Conservation (phyloP, 345 rosid species). For the Nasturtium officinale region DNA sequence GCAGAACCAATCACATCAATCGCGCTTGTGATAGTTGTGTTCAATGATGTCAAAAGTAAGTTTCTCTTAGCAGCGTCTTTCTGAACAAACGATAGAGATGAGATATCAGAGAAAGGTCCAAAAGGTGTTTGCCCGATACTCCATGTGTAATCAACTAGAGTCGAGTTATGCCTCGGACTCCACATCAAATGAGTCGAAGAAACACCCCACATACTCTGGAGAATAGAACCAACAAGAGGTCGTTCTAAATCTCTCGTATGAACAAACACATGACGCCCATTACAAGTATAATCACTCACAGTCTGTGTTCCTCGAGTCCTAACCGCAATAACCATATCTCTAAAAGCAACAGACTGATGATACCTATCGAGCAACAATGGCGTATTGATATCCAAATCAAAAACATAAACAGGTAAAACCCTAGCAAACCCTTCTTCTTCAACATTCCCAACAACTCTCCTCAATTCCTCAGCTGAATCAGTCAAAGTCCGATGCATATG, state of each 20-base stretch:
- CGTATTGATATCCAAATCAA: slow-evolving; percentile 74
- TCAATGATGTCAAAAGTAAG: slow-evolving; percentile 70
- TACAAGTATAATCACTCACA: slow-evolving; percentile 93
- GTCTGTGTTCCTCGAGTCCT: slow-evolving; percentile 83
- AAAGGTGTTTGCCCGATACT: slow-evolving; percentile 97
- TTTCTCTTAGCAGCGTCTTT: slow-evolving; percentile 93
- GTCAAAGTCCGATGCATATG: slow-evolving; percentile 78
- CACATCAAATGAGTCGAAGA: slow-evolving; percentile 87
- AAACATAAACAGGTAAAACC: slow-evolving; percentile 91
- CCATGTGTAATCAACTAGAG: slow-evolving; percentile 95
- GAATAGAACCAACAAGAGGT: slow-evolving; percentile 84
- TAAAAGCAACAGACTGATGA: slow-evolving; percentile 89
- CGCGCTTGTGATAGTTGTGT: slow-evolving; percentile 79
- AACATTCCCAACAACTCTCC: slow-evolving; percentile 67
- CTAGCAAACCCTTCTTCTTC: slow-evolving; percentile 69
- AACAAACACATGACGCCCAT: slow-evolving; percentile 85
- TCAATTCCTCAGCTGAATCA: slow-evolving; percentile 80
- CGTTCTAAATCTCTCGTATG: slow-evolving; percentile 83
- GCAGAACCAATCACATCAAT: slow-evolving; percentile 75
- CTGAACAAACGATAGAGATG: slow-evolving; percentile 84
- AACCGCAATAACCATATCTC: slow-evolving; percentile 93
- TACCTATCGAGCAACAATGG: slow-evolving; percentile 81
- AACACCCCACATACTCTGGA: slow-evolving; percentile 99
- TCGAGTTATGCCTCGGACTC: slow-evolving; percentile 82
- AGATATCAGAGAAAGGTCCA: slow-evolving; percentile 88